Conservation (phyloP, 2,329 filamentous ascomycete genomes). For the Myrmaecium sp. region DNA sequence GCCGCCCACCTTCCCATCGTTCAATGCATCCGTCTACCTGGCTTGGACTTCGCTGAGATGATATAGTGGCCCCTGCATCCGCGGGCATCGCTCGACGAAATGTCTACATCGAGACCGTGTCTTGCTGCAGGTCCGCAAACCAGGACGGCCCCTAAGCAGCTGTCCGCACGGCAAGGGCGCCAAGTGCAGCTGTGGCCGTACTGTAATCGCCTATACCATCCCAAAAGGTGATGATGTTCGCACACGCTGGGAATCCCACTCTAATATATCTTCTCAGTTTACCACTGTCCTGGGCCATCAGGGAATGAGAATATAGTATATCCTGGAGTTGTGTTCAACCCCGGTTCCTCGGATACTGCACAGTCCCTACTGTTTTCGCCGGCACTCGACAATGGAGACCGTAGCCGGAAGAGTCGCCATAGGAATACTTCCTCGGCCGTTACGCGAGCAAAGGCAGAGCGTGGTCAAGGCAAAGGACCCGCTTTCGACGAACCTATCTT, state of each 20-base stretch:
- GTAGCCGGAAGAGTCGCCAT: conserved; percentile 16
- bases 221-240: too few species aligned
- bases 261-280: too few species aligned
- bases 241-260: too few species aligned
- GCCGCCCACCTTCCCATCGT: too few species aligned
- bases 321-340: too few species aligned
- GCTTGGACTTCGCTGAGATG: too few species aligned
- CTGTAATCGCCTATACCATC: conserved; percentile 35
- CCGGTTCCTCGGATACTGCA: conserved; percentile 16
- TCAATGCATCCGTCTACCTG: too few species aligned
- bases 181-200: conserved; percentile 44
- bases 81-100: conserved; percentile 59
- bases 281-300: too few species aligned
- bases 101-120: conserved; percentile 54
- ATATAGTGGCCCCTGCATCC: conserved; percentile 55
- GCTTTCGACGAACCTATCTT: not conserved
- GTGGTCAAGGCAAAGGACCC: conserved; percentile 15
- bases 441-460: conserved; percentile 15
- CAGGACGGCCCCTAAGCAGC: conserved; percentile 50
- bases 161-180: conserved; percentile 50
- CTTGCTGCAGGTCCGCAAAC: conserved; percentile 55
- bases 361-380: conserved; percentile 5
- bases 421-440: conserved; percentile 13
- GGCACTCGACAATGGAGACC: conserved; percentile 8
- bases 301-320: too few species aligned